These are phyloP conservation scores for Skeletonema grethae DNA, from an alignment of 108 stramenopile species.

Conservation along the genomic window DNA sequence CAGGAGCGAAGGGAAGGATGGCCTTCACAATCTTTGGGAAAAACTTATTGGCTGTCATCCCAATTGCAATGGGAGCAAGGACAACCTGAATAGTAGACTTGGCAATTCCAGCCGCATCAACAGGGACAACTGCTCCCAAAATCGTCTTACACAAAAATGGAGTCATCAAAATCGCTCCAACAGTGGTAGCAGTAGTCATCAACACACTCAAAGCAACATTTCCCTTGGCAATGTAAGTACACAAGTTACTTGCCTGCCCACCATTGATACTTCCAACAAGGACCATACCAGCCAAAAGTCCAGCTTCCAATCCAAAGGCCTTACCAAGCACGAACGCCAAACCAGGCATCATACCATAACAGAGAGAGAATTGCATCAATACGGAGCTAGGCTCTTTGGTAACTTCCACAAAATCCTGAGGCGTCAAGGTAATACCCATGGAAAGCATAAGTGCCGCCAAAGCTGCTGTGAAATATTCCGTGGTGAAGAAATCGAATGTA, in stretches of 20 bases:
- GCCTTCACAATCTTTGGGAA: constrained; percentile 89
- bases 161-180: constrained; percentile 98
- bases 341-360: constrained; percentile 95
- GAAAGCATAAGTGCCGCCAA: constrained; percentile 96
- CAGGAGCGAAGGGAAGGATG: constrained; percentile 92
- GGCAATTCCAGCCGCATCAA: constrained; percentile 96
- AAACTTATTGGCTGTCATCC: constrained; percentile 94
- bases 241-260: constrained; percentile 96
- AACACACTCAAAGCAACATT: constrained; percentile 95
- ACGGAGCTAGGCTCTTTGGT: constrained; percentile 86
- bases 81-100: constrained; percentile 95
- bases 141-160: constrained; percentile 94
- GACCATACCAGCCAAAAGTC: constrained; percentile 94
- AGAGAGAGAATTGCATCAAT: constrained; percentile 92
- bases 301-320: constrained; percentile 80
- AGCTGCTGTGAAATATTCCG: constrained; percentile 93
- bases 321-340: constrained; percentile 87
- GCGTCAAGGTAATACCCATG: constrained; percentile 98
- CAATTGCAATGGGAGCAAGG: constrained; percentile 93
- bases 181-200: constrained; percentile 98
- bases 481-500: constrained; percentile 96
- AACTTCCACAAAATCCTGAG: constrained; percentile 90
- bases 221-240: constrained; percentile 97
- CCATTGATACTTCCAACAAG: constrained; percentile 97
- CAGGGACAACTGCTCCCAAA: constrained; percentile 94